Conservation (phyloP, 192 early-diverging fungal genomes). For the Podila clonocystis region DNA sequence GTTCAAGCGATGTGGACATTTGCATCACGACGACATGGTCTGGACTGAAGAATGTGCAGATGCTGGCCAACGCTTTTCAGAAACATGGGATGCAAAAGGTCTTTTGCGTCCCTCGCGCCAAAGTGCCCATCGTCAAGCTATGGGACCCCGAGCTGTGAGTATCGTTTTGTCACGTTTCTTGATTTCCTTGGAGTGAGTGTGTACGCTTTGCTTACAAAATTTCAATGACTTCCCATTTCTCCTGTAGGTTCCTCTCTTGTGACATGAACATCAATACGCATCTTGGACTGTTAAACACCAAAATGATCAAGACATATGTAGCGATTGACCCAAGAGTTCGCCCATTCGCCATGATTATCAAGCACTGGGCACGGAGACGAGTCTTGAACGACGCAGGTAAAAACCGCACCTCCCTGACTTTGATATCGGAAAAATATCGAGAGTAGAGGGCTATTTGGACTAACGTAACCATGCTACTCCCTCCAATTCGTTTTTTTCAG, state of each 20-base stretch:
- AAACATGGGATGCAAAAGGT: slow-evolving; percentile 86
- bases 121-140: slow-evolving; percentile 93
- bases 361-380: slow-evolving; percentile 90
- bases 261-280: slow-evolving; percentile 97
- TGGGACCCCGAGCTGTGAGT: slow-evolving; percentile 89
- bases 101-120: slow-evolving; percentile 83
- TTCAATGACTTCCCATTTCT: background rate
- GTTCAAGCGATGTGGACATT: slow-evolving; percentile 89
- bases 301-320: slow-evolving; percentile 91
- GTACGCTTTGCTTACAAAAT: background rate
- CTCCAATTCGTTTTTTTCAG: slow-evolving; percentile 49
- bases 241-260: slow-evolving; percentile 73
- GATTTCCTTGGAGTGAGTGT: background rate
- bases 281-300: slow-evolving; percentile 89
- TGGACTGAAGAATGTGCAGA: slow-evolving; percentile 78
- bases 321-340: slow-evolving; percentile 87
- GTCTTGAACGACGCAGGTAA: slow-evolving; percentile 90
- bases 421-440: no score
- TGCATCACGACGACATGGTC: slow-evolving; percentile 87
- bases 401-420: background rate
- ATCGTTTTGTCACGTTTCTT: background rate
- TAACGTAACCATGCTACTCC: background rate
- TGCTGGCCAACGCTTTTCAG: slow-evolving; percentile 75
- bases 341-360: slow-evolving; percentile 90
- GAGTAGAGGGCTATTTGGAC: no score